phyloP scores from a whole-genome alignment of 257 asterid genomes.

The Ilex aquifolium region DNA sequence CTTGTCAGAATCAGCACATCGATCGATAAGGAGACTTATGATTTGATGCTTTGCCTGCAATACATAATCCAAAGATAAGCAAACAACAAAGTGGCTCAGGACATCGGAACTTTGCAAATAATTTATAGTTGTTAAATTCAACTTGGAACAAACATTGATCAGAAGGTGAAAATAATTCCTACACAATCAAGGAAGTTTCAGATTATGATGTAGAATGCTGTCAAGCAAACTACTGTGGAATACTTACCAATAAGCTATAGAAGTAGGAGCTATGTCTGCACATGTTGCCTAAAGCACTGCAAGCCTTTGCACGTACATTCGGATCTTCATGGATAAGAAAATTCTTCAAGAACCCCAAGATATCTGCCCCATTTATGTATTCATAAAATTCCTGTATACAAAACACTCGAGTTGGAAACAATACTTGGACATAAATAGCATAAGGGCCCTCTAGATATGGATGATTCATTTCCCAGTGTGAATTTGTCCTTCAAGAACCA shows the following conservation, averaged over 20 bases:
- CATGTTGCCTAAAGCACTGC: conserved; percentile 96
- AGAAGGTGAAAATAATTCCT: too few species aligned
- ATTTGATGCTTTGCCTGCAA: conserved; percentile 69
- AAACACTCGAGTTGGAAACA: not conserved
- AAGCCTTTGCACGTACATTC: conserved; percentile 82
- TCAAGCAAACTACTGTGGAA: not conserved
- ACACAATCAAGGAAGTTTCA: too few species aligned
- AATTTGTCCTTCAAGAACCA: too few species aligned
- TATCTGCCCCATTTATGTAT: conserved; percentile 67
- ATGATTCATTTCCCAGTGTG: too few species aligned
- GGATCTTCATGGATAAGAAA: conserved; percentile 84
- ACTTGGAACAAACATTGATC: too few species aligned
- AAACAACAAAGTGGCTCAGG: too few species aligned
- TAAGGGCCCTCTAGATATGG: not conserved
- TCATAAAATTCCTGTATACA: conserved; percentile 65
- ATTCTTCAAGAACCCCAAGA: conserved; percentile 64
- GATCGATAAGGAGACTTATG: conserved; percentile 63
- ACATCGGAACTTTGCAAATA: too few species aligned
- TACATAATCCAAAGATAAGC: conserved; percentile 4
- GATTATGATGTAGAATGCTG: not conserved
- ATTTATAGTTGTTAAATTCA: too few species aligned
- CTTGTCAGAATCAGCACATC: conserved; percentile 88
- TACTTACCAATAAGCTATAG: conserved; percentile 65
- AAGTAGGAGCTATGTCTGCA: conserved; percentile 96
- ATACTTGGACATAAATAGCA: not conserved